These are phyloP conservation scores for Carnegiea gigantea DNA, from an alignment of 179 eudicot genomes.

Conservation along the genomic window DNA sequence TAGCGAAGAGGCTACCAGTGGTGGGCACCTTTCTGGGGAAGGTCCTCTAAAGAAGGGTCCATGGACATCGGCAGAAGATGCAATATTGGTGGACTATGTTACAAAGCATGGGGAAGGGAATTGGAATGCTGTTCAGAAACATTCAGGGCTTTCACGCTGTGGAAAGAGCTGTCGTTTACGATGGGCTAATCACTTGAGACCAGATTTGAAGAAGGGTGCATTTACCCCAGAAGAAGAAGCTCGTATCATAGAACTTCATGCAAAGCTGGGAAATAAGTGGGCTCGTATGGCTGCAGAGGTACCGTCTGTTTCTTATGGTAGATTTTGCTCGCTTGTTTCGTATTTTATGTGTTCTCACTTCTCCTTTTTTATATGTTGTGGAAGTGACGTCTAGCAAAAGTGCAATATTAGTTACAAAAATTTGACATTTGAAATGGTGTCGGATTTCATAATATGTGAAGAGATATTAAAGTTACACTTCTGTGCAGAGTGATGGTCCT, in stretches of 20 bases:
- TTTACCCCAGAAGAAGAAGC: slow-evolving; percentile 44
- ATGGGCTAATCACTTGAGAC: slow-evolving; percentile 58
- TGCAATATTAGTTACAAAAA: not conserved
- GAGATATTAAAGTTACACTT: not conserved
- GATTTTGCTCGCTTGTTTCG: slow-evolving; percentile 8
- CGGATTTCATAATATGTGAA: not conserved
- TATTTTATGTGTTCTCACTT: not conserved
- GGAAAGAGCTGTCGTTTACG: slow-evolving; percentile 56
- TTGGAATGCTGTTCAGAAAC: slow-evolving; percentile 53
- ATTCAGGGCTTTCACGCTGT: slow-evolving; percentile 50
- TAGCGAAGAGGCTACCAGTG: slow-evolving; percentile 38
- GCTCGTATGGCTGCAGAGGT: slow-evolving; percentile 61
- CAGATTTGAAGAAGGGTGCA: slow-evolving; percentile 51
- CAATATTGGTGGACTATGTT: slow-evolving; percentile 43
- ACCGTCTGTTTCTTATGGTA: not conserved
- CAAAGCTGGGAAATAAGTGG: slow-evolving; percentile 54
- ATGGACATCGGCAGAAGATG: slow-evolving; percentile 50
- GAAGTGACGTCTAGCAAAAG: not conserved
- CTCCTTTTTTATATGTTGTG: not conserved
- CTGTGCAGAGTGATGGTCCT: not conserved
- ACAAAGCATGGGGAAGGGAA: slow-evolving; percentile 50
- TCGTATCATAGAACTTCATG: slow-evolving; percentile 48
- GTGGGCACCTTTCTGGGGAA: slow-evolving; percentile 28
- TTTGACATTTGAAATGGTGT: not conserved
- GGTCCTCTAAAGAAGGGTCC: slow-evolving; percentile 47